Evolutionary conservation across 306 rosid genomes (phyloP).

Genomic region (Astragalus membranaceus): DNA sequence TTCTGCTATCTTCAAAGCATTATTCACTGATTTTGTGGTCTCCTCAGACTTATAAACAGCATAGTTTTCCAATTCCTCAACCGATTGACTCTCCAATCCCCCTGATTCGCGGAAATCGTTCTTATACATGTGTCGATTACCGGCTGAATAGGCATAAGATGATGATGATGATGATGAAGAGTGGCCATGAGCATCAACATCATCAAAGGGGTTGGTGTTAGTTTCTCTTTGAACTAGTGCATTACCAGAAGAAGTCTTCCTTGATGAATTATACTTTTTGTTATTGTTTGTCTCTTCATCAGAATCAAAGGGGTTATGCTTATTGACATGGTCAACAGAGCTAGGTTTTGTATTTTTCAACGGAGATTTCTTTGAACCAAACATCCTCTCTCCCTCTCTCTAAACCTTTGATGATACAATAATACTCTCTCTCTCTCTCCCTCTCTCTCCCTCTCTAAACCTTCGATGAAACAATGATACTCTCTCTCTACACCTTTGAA

Average conservation of each 20-base stretch:
- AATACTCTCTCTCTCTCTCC: background rate
- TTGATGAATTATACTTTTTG: constrained; percentile 31
- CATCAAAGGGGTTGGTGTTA: constrained; percentile 67
- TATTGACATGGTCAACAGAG: constrained; percentile 28
- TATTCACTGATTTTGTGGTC: constrained; percentile 62
- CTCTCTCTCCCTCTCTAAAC: too few species aligned
- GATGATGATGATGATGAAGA: constrained; percentile 35
- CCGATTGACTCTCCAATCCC: constrained; percentile 73
- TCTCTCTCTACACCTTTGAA: background rate
- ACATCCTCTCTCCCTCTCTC: constrained; percentile 36
- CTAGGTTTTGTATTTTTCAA: constrained; percentile 39
- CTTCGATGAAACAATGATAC: constrained; percentile 14
- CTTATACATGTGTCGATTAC: constrained; percentile 50
- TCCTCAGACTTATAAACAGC: constrained; percentile 88
- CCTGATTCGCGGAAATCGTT: constrained; percentile 78
- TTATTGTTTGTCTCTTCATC: constrained; percentile 37
- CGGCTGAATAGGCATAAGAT: constrained; percentile 27
- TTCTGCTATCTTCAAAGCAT: constrained; percentile 72
- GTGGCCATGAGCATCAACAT: constrained; percentile 25
- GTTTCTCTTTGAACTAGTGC: constrained; percentile 20
- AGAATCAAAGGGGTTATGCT: constrained; percentile 66
- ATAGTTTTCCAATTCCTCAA: constrained; percentile 75
- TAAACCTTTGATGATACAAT: background rate
- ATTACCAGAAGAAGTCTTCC: constrained; percentile 36
- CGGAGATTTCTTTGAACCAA: constrained; percentile 67